A percentile compares a stretch with the other conserved stretches of the same genome.
These are phyloP conservation scores for Pseudogymnoascus pannorum DNA, from an alignment of 2,329 filamentous ascomycete species.

Conservation along the genomic window DNA sequence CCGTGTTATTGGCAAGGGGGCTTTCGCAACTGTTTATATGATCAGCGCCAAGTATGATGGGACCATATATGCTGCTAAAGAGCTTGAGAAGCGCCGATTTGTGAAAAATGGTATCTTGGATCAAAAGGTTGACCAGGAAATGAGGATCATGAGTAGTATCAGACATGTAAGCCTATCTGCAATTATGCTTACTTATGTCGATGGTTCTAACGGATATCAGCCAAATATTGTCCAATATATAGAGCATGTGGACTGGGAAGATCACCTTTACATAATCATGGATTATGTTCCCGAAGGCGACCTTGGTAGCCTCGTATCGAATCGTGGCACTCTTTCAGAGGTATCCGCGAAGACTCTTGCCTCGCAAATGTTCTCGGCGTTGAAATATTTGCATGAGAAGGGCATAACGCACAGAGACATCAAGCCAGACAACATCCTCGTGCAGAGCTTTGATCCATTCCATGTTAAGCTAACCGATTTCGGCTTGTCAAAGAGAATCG, in stretches of 20 bases:
- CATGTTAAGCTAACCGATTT: slow-evolving; percentile 92
- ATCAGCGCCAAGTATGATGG: slow-evolving; percentile 82
- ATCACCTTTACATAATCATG: slow-evolving; percentile 93
- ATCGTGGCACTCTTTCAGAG: slow-evolving; percentile 59
- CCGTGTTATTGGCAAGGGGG: slow-evolving; percentile 78
- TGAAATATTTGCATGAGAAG: slow-evolving; percentile 78
- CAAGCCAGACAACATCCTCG: slow-evolving; percentile 95
- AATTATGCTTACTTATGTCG: slow-evolving; percentile 58
- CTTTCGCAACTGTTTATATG: slow-evolving; percentile 90
- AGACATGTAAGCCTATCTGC: slow-evolving; percentile 63
- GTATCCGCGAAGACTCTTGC: slow-evolving; percentile 63
- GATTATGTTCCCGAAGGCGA: slow-evolving; percentile 82
- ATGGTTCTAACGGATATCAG: slow-evolving; percentile 35
- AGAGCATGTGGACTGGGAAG: slow-evolving; percentile 75
- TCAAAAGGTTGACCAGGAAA: slow-evolving; percentile 91
- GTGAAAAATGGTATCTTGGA: slow-evolving; percentile 88
- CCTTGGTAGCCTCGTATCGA: slow-evolving; percentile 63
- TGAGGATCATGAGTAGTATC: slow-evolving; percentile 87
- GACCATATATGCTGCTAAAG: slow-evolving; percentile 80
- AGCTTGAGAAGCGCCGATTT: slow-evolving; percentile 86
- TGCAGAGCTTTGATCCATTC: slow-evolving; percentile 64
- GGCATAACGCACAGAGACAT: slow-evolving; percentile 98
- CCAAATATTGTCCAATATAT: slow-evolving; percentile 87
- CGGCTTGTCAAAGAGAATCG: slow-evolving; percentile 88
- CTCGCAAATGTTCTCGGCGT: slow-evolving; percentile 67